These are phyloP conservation scores for Aspergillus neoniger DNA, from an alignment of 2,329 filamentous ascomycete genomes.

Conservation along the genomic window DNA sequence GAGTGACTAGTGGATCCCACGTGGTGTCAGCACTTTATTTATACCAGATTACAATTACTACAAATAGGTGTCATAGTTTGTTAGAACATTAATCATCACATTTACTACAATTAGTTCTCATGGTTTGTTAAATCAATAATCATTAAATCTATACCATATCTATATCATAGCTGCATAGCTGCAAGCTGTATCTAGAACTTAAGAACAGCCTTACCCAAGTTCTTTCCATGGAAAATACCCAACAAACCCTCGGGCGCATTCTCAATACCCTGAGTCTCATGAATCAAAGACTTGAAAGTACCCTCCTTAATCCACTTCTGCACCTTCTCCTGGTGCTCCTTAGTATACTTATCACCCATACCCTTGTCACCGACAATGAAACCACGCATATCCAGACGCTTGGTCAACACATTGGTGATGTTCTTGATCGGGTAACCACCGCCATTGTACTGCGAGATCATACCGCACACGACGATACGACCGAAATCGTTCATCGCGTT, in stretches of 20 bases:
- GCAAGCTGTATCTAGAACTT: conserved; percentile 55
- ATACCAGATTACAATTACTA: no score
- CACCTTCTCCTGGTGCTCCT: conserved; percentile 75
- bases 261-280: conserved; percentile 74
- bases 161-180: no score
- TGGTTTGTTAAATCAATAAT: background rate
- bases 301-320: conserved; percentile 76
- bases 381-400: conserved; percentile 68
- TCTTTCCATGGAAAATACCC: conserved; percentile 73
- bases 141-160: conserved; percentile 22
- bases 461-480: conserved; percentile 64
- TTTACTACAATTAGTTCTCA: no score
- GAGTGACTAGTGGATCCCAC: no score
- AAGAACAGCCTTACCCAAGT: conserved; percentile 83
- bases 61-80: background rate
- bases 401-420: conserved; percentile 64
- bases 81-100: background rate
- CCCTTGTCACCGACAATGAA: conserved; percentile 71
- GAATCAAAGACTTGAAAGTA: conserved; percentile 68
- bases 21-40: no score
- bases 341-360: conserved; percentile 66
- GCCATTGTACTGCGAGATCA: conserved; percentile 79
- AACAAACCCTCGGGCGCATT: conserved; percentile 72
- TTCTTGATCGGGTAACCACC: conserved; percentile 69
- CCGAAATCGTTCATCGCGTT: conserved; percentile 65